Base-by-base conservation (phyloP, 2,329 filamentous ascomycete species). In the Phialophora verrucosa region DNA sequence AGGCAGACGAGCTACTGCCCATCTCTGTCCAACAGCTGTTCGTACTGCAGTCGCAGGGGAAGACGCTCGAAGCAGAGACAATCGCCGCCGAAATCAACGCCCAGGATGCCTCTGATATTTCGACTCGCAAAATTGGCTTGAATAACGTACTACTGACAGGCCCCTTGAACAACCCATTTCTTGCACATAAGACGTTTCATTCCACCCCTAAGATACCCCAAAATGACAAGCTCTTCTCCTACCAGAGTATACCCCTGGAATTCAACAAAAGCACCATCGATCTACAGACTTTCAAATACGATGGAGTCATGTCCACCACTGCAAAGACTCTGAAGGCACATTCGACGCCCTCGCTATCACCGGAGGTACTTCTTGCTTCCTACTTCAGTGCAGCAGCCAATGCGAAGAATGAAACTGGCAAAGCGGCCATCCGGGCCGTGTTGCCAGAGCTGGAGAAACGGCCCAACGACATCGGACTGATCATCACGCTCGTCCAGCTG, bases 401-500 rank as follows among this genome's bases (percentile, higher is more conserved):
- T 72, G 86, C 89, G 7, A 72, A 74, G 54, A 85, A 87, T 42
- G 79, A 83, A 70, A 83, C 84, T 10, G 89, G 88, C 53, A 90
- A 90, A 72, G 84, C 87, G 54, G 88, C 89, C 4, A 79, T 96
- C 38, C 91, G 89, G 75, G 83, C 86, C 42, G 86, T 96, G 29
- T 78, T 91, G 3, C 85, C 87, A 0, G 77, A 93, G 12, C 81
- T 94, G 6, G 89, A 92, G 72, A 89, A 88, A 74, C 84, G 91
- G 32, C 91, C 93, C 0, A 87, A 87, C 66, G 92, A 97, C 75
- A 82, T 97, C 25, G 94, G 93, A 1, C 83, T 97, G 2, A 80
- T 91, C 27, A 82, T 97, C 47, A 93, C 91, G 10, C 85, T 92
- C 63, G 84, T 94, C 10, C 93, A 97, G 76, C 85, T 97, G 53